These are phyloP conservation scores for Akanthomyces uredinophilus DNA, from an alignment of 2,329 filamentous ascomycete genomes.

Conservation along the genomic window DNA sequence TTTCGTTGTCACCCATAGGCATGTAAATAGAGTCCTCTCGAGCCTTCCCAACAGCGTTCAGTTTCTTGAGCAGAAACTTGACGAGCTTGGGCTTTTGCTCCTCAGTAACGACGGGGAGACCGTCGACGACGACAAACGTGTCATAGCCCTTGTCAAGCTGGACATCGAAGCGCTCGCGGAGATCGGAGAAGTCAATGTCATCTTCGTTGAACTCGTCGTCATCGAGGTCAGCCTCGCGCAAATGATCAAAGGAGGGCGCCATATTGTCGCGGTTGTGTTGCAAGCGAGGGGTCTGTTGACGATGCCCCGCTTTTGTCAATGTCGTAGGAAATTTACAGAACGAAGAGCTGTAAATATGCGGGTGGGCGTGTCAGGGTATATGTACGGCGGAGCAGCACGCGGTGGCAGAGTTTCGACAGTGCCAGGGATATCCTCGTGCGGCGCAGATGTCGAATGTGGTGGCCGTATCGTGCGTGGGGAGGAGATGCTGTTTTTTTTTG, in stretches of 20 bases:
- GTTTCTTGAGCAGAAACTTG: slow-evolving; percentile 93
- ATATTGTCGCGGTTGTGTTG: slow-evolving; percentile 54
- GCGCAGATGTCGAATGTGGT: slow-evolving; percentile 10
- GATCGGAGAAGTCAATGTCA: slow-evolving; percentile 91
- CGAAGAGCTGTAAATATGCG: not conserved
- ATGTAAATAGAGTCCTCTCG: slow-evolving; percentile 87
- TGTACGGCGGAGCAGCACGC: slow-evolving; percentile 2
- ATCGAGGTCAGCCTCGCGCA: slow-evolving; percentile 84
- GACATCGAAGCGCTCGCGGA: slow-evolving; percentile 91
- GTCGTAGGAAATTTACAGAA: not conserved
- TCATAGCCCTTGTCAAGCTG: slow-evolving; percentile 94
- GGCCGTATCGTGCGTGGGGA: slow-evolving; percentile 26
- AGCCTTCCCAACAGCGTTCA: slow-evolving; percentile 78
- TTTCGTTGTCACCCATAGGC: slow-evolving; percentile 83
- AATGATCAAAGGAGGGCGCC: slow-evolving; percentile 83
- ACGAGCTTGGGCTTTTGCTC: slow-evolving; percentile 90
- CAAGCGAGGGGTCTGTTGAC: slow-evolving; percentile 30
- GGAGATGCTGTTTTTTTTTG: slow-evolving; percentile 10
- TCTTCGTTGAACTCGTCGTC: slow-evolving; percentile 84
- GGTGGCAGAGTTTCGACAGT: slow-evolving; percentile 9
- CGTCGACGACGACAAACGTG: slow-evolving; percentile 93
- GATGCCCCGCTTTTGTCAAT: slow-evolving; percentile 31
- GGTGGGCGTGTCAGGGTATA: not conserved
- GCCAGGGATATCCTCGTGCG: slow-evolving; percentile 7
- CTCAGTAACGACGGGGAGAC: slow-evolving; percentile 81